These are phyloP conservation scores for Thymus mandschuricus DNA, from an alignment of 257 asterid species.

Conservation along the genomic window DNA sequence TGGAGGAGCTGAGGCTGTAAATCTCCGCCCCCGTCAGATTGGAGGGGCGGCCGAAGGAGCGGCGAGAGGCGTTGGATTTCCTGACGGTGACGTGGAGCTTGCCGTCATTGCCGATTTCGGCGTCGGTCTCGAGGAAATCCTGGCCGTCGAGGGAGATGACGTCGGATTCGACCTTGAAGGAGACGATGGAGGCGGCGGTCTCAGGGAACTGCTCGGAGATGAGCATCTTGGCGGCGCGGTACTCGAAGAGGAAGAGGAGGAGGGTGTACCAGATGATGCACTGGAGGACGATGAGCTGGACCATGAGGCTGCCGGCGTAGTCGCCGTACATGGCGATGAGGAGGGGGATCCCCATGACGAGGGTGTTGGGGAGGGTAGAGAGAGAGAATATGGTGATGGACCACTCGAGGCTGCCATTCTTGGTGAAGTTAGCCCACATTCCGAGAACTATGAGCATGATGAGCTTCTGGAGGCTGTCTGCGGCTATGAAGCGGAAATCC, in stretches of 20 bases:
- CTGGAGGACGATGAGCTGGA: constrained; percentile 83
- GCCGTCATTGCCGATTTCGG: constrained; percentile 83
- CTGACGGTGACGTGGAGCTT: constrained; percentile 84
- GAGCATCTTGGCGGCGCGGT: constrained; percentile 81
- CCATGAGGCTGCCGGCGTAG: constrained; percentile 73
- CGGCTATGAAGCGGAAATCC: constrained; percentile 89
- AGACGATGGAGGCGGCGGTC: constrained; percentile 85
- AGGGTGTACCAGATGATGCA: constrained; percentile 94
- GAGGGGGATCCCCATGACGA: constrained; percentile 91
- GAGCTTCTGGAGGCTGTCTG: constrained; percentile 75
- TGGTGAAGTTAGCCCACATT: constrained; percentile 68
- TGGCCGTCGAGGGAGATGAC: constrained; percentile 95
- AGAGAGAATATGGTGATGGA: constrained; percentile 82
- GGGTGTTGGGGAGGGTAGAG: constrained; percentile 86
- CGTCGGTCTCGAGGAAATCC: constrained; percentile 91
- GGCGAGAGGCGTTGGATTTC: constrained; percentile 84
- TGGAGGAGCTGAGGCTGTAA: constrained; percentile 59
- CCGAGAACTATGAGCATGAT: constrained; percentile 71
- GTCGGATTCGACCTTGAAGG: constrained; percentile 90
- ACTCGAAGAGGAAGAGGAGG: constrained; percentile 74
- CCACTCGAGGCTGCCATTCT: constrained; percentile 87
- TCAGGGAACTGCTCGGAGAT: constrained; percentile 89
- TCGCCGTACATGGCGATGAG: constrained; percentile 84
- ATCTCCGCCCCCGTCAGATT: constrained; percentile 60
- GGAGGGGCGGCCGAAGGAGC: constrained; percentile 66